These are phyloP conservation scores for Cladosporium sp. DNA, from an alignment of 2,329 filamentous ascomycete species.

Conservation along the genomic window DNA sequence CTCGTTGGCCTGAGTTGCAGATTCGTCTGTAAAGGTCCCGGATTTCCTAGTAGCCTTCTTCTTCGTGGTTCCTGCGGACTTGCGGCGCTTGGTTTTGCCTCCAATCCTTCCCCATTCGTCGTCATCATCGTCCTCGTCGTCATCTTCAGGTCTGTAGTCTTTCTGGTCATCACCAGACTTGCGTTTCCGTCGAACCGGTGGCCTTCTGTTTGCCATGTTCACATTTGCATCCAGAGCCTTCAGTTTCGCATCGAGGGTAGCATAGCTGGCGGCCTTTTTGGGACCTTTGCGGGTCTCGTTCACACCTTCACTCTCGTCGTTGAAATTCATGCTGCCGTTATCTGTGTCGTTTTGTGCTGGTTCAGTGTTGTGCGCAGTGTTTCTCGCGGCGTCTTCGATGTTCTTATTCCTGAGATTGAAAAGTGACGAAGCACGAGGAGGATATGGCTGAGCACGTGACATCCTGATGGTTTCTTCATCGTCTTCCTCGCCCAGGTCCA, in stretches of 20 bases:
- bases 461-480: conserved; percentile 19
- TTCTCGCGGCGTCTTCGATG: conserved; percentile 8
- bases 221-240: conserved; percentile 24
- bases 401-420: conserved; percentile 20
- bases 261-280: conserved; percentile 11
- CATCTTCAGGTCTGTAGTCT: conserved; percentile 26
- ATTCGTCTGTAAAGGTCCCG: not conserved
- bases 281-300: not conserved
- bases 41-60: conserved; percentile 10
- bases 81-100: conserved; percentile 29
- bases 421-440: conserved; percentile 20
- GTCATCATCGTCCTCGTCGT: conserved; percentile 13
- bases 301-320: conserved; percentile 12
- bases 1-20: not conserved
- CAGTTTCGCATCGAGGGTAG: conserved; percentile 26
- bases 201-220: conserved; percentile 21
- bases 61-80: conserved; percentile 20
- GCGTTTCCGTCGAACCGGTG: conserved; percentile 35
- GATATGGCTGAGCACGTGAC: conserved; percentile 18
- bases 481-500: conserved; percentile 19
- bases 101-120: conserved; percentile 22
- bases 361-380: not conserved
- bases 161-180: conserved; percentile 31
- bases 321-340: not conserved
- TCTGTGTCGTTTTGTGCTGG: not conserved